Base-by-base conservation (phyloP, 2,329 filamentous ascomycete species). In the Cercospora zeina region DNA sequence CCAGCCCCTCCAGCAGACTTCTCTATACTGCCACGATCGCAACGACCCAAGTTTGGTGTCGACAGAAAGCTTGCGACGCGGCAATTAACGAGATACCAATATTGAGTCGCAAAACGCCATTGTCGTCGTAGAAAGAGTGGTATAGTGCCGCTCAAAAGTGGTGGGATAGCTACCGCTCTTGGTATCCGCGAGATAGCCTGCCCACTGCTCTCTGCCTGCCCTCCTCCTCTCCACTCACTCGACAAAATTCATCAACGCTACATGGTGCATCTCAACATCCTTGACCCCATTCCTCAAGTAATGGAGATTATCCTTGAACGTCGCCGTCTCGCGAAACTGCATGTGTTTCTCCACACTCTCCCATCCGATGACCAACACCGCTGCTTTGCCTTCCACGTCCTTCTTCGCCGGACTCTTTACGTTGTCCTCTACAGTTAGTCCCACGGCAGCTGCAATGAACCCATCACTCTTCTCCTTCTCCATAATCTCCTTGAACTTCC, bases 361-460 rank as follows among this genome's bases (percentile, higher is more conserved):
- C 83, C 83, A 86, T 4, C 82, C 83, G 58, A 83, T 73, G 16
- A 76, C 74, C n/a, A 77, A 62, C 3, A 80, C 67, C 67, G 78
- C 77, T 59, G 78, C 70, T 59, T 77, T 76, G 10, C 77, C 80
- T 66, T 77, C 71, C 2, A 73, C 72, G 3, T 75, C 74, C 34
- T 71, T 69, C 36, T 64, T 61, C 0, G 39, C 7, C 9, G 56
- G 42, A 51, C 42, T 58, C 68, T 72, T 69, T 9, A 73, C 55
- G 36, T 69, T 68, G 4, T 42, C 34, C 68, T 69, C 62, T 21
- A 73, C 58, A n/a, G 70, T 72, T 11, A 67, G 50, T 0, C 72
- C 72, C 5, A 63, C 59, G 1, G 69, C 67, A 10, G 39, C 62
- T 2, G 63, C 70, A 3, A 66, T n/a, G 14, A 62, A 68, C 1